Evolutionary conservation across 1,284 basidiomycete species (phyloP).

Genomic region (Chiua sp.): DNA sequence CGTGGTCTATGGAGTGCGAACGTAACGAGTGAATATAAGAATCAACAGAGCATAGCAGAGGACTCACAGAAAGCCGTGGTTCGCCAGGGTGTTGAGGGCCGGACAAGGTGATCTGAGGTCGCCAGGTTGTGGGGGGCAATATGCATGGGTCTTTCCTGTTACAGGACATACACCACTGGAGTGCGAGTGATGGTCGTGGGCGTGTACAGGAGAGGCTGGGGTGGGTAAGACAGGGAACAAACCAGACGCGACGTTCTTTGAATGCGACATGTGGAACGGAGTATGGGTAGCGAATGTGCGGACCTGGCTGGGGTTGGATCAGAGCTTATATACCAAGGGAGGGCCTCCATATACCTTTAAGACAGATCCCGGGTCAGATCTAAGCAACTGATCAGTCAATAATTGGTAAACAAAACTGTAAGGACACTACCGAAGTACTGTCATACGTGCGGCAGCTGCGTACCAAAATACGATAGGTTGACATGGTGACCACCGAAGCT

Average conservation of each 20-base stretch:
- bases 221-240: constrained; percentile 17
- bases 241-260: constrained; percentile 17
- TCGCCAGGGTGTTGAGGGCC: constrained; percentile 53
- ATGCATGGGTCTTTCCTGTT: constrained; percentile 32
- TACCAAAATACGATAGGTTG: constrained; percentile 20
- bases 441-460: background rate
- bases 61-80: constrained; percentile 51
- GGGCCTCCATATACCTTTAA: constrained; percentile 2
- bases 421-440: background rate
- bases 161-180: constrained; percentile 27
- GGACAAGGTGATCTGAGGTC: constrained; percentile 53
- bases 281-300: background rate
- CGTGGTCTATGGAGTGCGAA: constrained; percentile 33
- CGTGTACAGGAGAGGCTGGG: constrained; percentile 9
- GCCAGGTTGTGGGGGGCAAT: constrained; percentile 31
- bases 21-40: background rate
- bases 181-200: constrained; percentile 26
- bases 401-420: background rate
- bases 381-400: background rate
- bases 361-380: background rate
- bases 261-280: background rate
- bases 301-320: background rate
- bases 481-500: constrained; percentile 13
- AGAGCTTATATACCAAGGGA: constrained; percentile 23
- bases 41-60: background rate